Conservation (phyloP, 371 early-diverging fungal genomes). For the Mortierella sp. region DNA sequence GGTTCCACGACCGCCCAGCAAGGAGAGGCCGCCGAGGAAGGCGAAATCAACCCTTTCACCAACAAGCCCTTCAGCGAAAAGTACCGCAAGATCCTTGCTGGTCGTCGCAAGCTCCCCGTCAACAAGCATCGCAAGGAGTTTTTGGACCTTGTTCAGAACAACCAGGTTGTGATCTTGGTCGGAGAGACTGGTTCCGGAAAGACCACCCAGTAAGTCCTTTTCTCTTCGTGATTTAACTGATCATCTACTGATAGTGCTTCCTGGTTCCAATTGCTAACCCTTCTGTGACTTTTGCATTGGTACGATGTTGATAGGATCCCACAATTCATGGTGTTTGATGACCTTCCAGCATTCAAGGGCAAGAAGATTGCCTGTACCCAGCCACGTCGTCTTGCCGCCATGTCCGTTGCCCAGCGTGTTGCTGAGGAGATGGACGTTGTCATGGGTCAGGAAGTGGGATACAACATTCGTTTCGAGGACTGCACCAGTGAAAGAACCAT, state of each 20-base stretch:
- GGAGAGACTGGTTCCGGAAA: constrained; percentile 94
- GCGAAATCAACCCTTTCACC: constrained; percentile 85
- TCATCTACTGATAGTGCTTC: not conserved
- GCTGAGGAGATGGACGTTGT: constrained; percentile 94
- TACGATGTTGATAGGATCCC: constrained; percentile 78
- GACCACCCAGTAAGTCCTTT: constrained; percentile 88
- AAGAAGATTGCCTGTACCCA: constrained; percentile 98
- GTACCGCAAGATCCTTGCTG: constrained; percentile 87
- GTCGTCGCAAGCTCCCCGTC: constrained; percentile 90
- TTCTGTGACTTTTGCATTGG: not conserved
- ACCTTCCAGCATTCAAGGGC: constrained; percentile 90
- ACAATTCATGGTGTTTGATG: constrained; percentile 94
- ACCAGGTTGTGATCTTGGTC: constrained; percentile 92
- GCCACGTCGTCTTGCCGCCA: constrained; percentile 99
- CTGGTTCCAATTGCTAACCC: not conserved
- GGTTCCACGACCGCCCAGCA: constrained; percentile 83
- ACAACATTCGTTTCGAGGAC: constrained; percentile 98
- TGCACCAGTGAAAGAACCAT: constrained; percentile 85
- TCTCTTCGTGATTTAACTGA: not conserved
- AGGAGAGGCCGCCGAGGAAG: constrained; percentile 82
- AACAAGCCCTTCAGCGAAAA: constrained; percentile 81
- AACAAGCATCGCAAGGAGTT: constrained; percentile 91
- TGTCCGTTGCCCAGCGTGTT: constrained; percentile 97
- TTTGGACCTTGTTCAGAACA: constrained; percentile 85
- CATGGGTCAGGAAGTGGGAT: constrained; percentile 95